Evolutionary conservation across 169 alveolate genomes (phyloP).

Genomic region (Eimeria praecox): DNA sequence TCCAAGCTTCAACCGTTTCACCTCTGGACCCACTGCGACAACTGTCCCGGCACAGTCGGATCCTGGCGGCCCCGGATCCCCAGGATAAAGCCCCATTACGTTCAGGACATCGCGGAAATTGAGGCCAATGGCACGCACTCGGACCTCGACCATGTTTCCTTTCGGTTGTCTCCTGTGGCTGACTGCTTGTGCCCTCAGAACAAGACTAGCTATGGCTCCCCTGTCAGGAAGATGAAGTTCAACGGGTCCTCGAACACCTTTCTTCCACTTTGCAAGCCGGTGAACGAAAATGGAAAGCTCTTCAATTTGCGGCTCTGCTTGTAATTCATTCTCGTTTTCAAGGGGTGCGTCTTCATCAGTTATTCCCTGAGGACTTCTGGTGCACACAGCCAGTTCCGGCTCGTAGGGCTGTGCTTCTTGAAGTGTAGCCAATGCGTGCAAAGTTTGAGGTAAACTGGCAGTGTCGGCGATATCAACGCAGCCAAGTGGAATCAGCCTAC

Average conservation of each 20-base stretch:
- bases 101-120: conserved; percentile 88
- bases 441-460: conserved; percentile 5
- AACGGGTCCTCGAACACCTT: conserved; percentile 75
- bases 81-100: conserved; percentile 90
- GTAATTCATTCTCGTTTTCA: not conserved
- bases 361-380: not conserved
- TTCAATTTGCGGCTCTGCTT: conserved; percentile 26
- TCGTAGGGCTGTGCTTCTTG: conserved; percentile 54
- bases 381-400: conserved; percentile 60
- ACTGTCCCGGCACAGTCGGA: conserved; percentile 87
- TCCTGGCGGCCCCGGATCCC: conserved; percentile 92
- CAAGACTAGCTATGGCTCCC: conserved; percentile 82
- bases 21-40: conserved; percentile 83
- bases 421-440: conserved; percentile 55
- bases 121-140: conserved; percentile 84
- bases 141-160: conserved; percentile 81
- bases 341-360: conserved; percentile 20
- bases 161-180: conserved; percentile 77
- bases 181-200: conserved; percentile 76
- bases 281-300: conserved; percentile 22
- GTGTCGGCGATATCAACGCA: conserved; percentile 80
- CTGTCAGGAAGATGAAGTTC: conserved; percentile 80
- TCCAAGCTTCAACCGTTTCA: conserved; percentile 77
- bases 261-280: conserved; percentile 60
- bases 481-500: conserved; percentile 53